Evolutionary conservation across 805 yeast genomes (phyloP).

Genomic region (Candida hungchunana): DNA sequence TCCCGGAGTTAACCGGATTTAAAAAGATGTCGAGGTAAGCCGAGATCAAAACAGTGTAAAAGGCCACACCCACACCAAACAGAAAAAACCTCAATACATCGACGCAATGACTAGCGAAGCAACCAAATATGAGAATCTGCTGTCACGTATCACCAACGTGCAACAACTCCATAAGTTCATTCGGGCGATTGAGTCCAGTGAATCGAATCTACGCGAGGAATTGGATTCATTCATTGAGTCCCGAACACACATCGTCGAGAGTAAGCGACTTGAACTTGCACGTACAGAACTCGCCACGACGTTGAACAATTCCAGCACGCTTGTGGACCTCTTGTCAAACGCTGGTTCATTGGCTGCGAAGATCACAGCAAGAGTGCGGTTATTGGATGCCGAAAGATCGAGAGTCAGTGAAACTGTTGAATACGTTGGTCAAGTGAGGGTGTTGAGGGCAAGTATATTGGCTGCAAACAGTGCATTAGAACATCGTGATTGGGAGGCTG

Average conservation of each 20-base stretch:
- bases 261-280: constrained; percentile 50
- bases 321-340: constrained; percentile 48
- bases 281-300: constrained; percentile 64
- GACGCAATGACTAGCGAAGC: no score
- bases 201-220: constrained; percentile 20
- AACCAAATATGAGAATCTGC: constrained; percentile 20
- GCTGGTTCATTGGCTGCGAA: constrained; percentile 64
- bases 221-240: constrained; percentile 24
- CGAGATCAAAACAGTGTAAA: no score
- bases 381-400: constrained; percentile 64
- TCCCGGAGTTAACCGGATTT: no score
- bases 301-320: constrained; percentile 49
- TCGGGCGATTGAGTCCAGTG: constrained; percentile 22
- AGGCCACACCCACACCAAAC: no score
- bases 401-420: constrained; percentile 57
- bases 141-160: constrained; percentile 20
- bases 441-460: constrained; percentile 60
- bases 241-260: constrained; percentile 25
- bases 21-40: no score
- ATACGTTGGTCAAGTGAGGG: constrained; percentile 62
- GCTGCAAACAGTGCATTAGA: constrained; percentile 68
- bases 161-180: constrained; percentile 25
- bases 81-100: no score
- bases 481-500: constrained; percentile 66
- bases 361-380: constrained; percentile 64